Evolutionary conservation across 306 rosid genomes (phyloP).

Genomic region (Gastrolobium villosum): DNA sequence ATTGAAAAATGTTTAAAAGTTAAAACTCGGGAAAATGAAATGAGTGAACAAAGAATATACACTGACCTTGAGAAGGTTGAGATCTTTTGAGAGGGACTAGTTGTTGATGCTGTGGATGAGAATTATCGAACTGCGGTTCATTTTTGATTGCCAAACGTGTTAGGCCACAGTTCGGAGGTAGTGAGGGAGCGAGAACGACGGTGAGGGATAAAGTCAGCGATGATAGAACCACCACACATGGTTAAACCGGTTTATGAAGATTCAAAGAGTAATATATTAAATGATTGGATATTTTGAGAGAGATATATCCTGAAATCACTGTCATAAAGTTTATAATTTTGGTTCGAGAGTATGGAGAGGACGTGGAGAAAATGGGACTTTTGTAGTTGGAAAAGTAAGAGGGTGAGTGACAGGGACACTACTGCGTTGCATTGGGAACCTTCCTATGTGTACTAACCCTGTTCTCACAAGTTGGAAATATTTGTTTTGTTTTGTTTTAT

Average conservation of each 20-base stretch:
- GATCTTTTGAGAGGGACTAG: slow-evolving; percentile 40
- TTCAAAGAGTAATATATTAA: too few relatives aligned
- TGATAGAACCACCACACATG: slow-evolving; percentile 82
- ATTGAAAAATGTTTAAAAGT: neutral
- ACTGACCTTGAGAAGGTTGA: slow-evolving; percentile 55
- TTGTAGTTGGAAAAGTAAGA: slow-evolving; percentile 41
- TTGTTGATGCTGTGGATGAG: neutral
- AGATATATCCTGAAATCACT: neutral
- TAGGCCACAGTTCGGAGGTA: slow-evolving; percentile 65
- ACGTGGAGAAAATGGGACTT: neutral
- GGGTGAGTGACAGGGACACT: neutral
- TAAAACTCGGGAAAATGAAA: neutral
- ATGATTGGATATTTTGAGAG: neutral
- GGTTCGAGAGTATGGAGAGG: neutral
- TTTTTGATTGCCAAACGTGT: slow-evolving; percentile 45
- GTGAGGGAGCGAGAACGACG: slow-evolving; percentile 48
- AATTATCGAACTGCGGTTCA: slow-evolving; percentile 32
- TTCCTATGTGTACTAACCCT: neutral
- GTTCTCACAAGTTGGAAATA: too few relatives aligned
- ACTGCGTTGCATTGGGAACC: neutral
- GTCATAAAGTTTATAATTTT: too few relatives aligned
- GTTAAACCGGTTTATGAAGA: neutral
- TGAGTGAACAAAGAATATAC: neutral
- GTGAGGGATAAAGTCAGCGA: slow-evolving; percentile 64
- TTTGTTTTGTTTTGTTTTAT: too few relatives aligned